A percentile compares a stretch with the other conserved stretches of the same genome.
phyloP scores from a whole-genome alignment of 805 yeast genomes.

The Metschnikowia shivogae region DNA sequence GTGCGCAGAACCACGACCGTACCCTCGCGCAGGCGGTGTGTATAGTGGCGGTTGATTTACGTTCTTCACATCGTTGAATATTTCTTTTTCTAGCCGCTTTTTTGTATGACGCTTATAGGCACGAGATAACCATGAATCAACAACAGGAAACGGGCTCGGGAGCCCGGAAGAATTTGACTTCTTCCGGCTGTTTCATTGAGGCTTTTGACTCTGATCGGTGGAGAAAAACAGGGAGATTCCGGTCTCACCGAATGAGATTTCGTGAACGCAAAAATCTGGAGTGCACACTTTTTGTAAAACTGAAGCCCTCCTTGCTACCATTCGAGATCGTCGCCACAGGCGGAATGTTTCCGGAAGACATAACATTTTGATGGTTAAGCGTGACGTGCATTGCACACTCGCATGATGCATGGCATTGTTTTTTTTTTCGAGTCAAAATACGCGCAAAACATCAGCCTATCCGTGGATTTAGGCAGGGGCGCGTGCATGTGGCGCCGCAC shows the following conservation, averaged over 20 bases:
- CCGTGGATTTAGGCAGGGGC: too few relatives aligned
- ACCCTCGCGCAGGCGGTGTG: constrained; percentile 4
- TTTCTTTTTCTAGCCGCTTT: constrained; percentile 1
- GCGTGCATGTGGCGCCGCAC: too few relatives aligned
- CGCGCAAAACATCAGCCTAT: constrained; percentile 1
- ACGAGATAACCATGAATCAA: too few relatives aligned
- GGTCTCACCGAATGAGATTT: too few relatives aligned
- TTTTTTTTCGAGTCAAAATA: neutral
- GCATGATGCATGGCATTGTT: constrained; percentile 1
- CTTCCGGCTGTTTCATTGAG: too few relatives aligned
- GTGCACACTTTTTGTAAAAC: too few relatives aligned
- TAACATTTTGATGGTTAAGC: neutral
- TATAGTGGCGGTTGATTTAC: neutral
- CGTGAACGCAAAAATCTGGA: too few relatives aligned
- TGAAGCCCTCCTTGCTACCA: neutral
- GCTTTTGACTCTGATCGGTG: too few relatives aligned
- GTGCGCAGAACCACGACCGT: constrained; percentile 2
- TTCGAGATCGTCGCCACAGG: neutral
- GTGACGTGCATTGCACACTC: constrained; percentile 1
- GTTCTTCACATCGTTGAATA: neutral
- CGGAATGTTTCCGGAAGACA: neutral
- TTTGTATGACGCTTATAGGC: constrained; percentile 1
- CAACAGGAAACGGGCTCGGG: too few relatives aligned
- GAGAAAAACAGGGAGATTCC: too few relatives aligned
- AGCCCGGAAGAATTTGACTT: too few relatives aligned